phyloP scores from a whole-genome alignment of 345 rosid genomes.

The Aquilaria yunnanensis region DNA sequence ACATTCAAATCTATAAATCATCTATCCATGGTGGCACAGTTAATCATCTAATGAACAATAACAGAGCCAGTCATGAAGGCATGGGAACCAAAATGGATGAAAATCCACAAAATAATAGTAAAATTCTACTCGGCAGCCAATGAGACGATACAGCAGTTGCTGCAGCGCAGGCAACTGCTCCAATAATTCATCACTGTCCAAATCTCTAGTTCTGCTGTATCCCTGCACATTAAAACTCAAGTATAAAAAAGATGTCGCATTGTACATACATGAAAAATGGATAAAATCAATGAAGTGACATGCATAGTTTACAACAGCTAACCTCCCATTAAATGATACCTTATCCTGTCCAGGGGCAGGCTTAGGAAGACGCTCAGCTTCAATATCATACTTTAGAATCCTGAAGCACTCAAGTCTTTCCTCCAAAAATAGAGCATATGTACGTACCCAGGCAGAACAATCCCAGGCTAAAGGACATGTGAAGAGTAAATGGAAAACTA shows the following conservation, averaged over 20 bases:
- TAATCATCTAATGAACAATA: neutral
- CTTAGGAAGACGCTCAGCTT: constrained; percentile 86
- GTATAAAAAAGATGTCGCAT: constrained; percentile 5
- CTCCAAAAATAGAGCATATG: constrained; percentile 91
- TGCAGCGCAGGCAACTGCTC: constrained; percentile 92
- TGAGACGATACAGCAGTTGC: constrained; percentile 82
- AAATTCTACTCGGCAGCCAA: constrained; percentile 78
- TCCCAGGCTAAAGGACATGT: constrained; percentile 72
- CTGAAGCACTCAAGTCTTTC: constrained; percentile 94
- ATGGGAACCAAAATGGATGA: constrained; percentile 8
- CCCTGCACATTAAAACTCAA: constrained; percentile 43
- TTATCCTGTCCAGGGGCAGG: constrained; percentile 79
- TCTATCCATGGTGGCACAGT: constrained; percentile 6
- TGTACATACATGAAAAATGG: neutral
- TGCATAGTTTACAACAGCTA: neutral
- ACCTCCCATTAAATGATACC: constrained; percentile 30
- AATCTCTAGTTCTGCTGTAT: constrained; percentile 83
- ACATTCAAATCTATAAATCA: constrained; percentile 7
- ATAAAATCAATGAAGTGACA: neutral
- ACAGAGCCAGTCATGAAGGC: neutral
- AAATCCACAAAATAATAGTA: constrained; percentile 4
- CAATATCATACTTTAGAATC: constrained; percentile 86
- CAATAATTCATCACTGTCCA: constrained; percentile 76
- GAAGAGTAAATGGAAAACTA: neutral
- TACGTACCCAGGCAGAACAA: constrained; percentile 99